These are phyloP conservation scores for Boletus sensibilis DNA, from an alignment of 768 basidiomycete species.

Conservation along the genomic window DNA sequence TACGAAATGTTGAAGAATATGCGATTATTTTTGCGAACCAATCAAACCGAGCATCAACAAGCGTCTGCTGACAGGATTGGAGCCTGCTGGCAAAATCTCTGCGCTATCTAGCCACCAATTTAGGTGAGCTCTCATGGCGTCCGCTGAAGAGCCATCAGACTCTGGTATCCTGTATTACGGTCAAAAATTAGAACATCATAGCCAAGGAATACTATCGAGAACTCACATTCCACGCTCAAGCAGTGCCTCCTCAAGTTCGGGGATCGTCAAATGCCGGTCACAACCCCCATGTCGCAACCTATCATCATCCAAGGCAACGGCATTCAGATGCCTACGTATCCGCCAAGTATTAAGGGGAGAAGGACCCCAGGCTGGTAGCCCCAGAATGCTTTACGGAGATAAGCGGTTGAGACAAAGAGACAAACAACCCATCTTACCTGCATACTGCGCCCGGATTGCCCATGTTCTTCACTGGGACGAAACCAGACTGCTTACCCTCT, in stretches of 20 bases:
- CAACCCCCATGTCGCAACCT: conserved; percentile 53
- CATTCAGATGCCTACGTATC: conserved; percentile 37
- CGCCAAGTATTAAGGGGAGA: conserved; percentile 32
- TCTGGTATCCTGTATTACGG: conserved; percentile 37
- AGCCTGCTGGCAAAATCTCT: conserved; percentile 33
- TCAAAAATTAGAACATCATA: neutral
- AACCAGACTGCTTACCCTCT: conserved; percentile 35
- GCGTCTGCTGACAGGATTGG: conserved; percentile 46
- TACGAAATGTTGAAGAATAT: neutral
- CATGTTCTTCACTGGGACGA: conserved; percentile 14
- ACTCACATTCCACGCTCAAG: conserved; percentile 79
- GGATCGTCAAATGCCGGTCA: conserved; percentile 44
- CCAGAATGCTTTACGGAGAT: conserved; percentile 39
- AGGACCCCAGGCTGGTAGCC: conserved; percentile 41
- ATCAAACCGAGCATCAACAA: conserved; percentile 47
- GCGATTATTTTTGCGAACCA: conserved; percentile 29
- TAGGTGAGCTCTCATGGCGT: conserved; percentile 49
- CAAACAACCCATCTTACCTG: conserved; percentile 44
- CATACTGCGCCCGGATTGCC: conserved; percentile 45
- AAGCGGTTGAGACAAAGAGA: neutral
- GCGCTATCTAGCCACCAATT: conserved; percentile 64
- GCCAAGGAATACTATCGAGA: neutral
- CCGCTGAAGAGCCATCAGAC: conserved; percentile 36
- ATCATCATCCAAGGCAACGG: conserved; percentile 59
- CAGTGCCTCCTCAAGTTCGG: conserved; percentile 63